These are phyloP conservation scores for Chlorella sp. DNA, from an alignment of 139 green algal genomes.

Conservation along the genomic window DNA sequence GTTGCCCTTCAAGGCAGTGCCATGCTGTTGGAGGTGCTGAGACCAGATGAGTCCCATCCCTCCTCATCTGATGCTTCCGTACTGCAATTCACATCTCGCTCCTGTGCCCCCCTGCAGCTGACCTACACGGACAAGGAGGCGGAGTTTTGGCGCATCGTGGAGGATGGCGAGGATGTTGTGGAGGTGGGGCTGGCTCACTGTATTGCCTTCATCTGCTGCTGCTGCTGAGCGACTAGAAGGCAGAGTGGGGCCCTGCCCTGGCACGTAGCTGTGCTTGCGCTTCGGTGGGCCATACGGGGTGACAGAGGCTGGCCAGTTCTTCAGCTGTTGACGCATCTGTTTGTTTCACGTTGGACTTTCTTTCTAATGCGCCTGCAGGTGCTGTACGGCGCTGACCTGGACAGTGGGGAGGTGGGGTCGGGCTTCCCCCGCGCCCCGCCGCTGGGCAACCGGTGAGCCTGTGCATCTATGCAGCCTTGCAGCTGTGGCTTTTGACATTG, in stretches of 20 bases:
- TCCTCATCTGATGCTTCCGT: neutral
- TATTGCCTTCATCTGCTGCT: too few species aligned
- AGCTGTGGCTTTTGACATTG: neutral
- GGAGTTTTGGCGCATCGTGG: conserved; percentile 95
- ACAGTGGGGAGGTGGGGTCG: conserved; percentile 67
- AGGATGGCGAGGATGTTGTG: conserved; percentile 79
- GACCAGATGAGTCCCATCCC: neutral
- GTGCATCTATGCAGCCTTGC: neutral
- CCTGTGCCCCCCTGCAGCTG: neutral
- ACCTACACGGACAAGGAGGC: conserved; percentile 73
- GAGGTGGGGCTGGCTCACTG: too few species aligned
- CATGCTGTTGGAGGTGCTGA: too few species aligned
- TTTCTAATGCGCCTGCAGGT: conserved; percentile 36
- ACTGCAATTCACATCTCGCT: too few species aligned
- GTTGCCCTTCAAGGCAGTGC: too few species aligned
- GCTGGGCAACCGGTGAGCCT: conserved; percentile 4
- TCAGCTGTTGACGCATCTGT: too few species aligned
- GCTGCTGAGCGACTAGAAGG: too few species aligned
- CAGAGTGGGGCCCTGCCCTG: too few species aligned
- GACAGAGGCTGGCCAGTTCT: too few species aligned
- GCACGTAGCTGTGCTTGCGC: too few species aligned
- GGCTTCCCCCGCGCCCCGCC: conserved; percentile 65
- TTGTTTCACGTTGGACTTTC: too few species aligned
- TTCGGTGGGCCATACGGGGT: too few species aligned
- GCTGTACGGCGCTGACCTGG: conserved; percentile 78